These are phyloP conservation scores for Ganoderma sinense DNA, from an alignment of 1,284 basidiomycete genomes.

Conservation along the genomic window DNA sequence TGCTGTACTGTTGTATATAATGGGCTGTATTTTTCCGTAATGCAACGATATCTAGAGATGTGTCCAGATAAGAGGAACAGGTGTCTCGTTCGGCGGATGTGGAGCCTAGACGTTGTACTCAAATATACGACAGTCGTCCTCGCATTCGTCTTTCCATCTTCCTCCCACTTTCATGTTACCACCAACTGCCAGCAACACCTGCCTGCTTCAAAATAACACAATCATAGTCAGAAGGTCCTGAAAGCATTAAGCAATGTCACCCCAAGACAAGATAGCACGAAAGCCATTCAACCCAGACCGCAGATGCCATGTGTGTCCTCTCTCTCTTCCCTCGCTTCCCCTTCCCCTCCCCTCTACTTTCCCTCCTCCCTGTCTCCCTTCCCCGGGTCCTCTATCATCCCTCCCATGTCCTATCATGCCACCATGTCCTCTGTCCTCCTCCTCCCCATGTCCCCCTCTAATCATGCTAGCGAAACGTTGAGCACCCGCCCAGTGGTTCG, in stretches of 20 bases:
- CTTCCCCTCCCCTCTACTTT: not conserved
- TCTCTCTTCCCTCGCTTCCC: not conserved
- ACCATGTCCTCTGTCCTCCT: no score
- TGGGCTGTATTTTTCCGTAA: not conserved
- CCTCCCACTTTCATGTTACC: not conserved
- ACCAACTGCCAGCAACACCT: not conserved
- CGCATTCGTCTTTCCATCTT: not conserved
- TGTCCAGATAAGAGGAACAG: not conserved
- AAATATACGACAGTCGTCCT: not conserved
- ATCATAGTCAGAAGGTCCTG: not conserved
- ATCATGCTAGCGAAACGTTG: conserved; percentile 4
- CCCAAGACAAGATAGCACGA: conserved; percentile 19
- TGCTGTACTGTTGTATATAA: not conserved
- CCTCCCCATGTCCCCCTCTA: not conserved
- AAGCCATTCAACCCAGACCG: conserved; percentile 27
- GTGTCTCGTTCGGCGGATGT: not conserved
- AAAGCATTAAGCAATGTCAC: conserved; percentile 4
- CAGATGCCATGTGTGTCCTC: conserved; percentile 29
- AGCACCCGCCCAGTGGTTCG: conserved; percentile 27
- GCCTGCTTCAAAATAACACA: not conserved
- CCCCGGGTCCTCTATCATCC: not conserved
- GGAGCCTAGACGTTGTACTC: not conserved
- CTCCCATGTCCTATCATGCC: no score
- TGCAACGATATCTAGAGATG: not conserved
- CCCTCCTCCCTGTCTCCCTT: not conserved